These are phyloP conservation scores for Brettanomyces naardenensis DNA, from an alignment of 805 yeast species.

Conservation along the genomic window DNA sequence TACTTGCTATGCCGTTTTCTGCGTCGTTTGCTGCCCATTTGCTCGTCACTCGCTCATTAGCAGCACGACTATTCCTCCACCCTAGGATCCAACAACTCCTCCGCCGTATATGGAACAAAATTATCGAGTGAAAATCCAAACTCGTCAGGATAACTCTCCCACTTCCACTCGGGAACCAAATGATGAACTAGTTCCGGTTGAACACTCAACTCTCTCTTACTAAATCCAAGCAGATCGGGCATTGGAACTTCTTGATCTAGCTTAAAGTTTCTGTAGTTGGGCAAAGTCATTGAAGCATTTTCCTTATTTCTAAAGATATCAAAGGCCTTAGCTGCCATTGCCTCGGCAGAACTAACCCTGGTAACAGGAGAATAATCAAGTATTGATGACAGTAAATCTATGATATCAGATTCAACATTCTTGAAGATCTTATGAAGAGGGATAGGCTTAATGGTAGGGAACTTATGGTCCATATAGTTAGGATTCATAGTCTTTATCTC, in stretches of 20 bases:
- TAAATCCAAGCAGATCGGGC: constrained; percentile 46
- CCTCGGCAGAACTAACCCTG: constrained; percentile 52
- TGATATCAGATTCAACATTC: constrained; percentile 42
- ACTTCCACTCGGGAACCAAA: constrained; percentile 36
- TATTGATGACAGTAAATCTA: constrained; percentile 46
- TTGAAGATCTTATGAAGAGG: constrained; percentile 64
- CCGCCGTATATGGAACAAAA: constrained; percentile 33
- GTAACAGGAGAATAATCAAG: constrained; percentile 63
- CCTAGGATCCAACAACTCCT: constrained; percentile 27
- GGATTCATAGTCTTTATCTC: constrained; percentile 95
- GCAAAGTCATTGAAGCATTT: constrained; percentile 13
- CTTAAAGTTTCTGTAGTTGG: constrained; percentile 33
- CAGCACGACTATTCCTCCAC: constrained; percentile 12
- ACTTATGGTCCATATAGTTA: constrained; percentile 93
- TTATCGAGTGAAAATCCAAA: constrained; percentile 23
- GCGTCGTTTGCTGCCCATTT: too few relatives aligned
- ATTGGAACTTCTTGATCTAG: constrained; percentile 27
- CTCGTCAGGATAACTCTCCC: constrained; percentile 5
- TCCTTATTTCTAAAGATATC: constrained; percentile 37
- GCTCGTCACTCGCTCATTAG: too few relatives aligned
- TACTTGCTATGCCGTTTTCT: too few relatives aligned
- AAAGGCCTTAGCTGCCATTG: constrained; percentile 46
- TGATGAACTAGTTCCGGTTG: constrained; percentile 30
- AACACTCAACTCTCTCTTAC: constrained; percentile 42
- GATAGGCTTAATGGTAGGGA: constrained; percentile 77